Evolutionary conservation across 257 asterid species (phyloP), one percentile per base, ranked within the genome.

Genomic region (Euphrasia confusa): DNA sequence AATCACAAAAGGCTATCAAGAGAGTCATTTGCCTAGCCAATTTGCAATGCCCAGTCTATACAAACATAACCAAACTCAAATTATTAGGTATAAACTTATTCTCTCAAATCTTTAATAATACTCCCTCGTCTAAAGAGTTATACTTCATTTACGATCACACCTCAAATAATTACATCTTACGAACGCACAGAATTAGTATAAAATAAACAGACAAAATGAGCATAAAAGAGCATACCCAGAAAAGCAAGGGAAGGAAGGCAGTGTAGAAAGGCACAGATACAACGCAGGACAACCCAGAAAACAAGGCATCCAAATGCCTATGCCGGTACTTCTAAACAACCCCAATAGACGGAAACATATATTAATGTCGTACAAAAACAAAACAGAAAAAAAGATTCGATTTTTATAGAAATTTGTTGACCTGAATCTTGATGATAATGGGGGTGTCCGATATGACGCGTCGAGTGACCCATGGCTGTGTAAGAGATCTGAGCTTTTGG

Each of bases 191-290:
- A 21, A 21, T 21, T 21, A 21, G 24, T 21, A 0, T 21, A 21
- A 21, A 21, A 21, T 4, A 58, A 17, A 67, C 17, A 44, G 8
- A 61, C 17, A 65, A 24, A 7, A 32, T 3, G 21, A 1, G 59
- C 48, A 64, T 17, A 30, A 30, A 5, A 30, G 54, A 61, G 13
- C 73, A 40, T 85, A 89, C 97, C 97, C 97, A 93, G 86, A 89
- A 93, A 54, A 93, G 88, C 81, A 89, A 74, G 61, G 97, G 99
- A 59, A 93, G 95, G 72, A 93, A 89, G 32, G 87, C 96, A 70
- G 97, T 89, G 74, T 87, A 89, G 70, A 93, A 93, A 61, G 99
- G 99, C 73, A 93, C 99, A 45, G 99, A 93, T 69, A 87, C 96
- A 66, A 82, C 91, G 72, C 85, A 87, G 21, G 97, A 89, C 71